Percentiles rank a stretch among this genome's conserved stretches.
These are phyloP conservation scores for Neospermospora avenae DNA, from an alignment of 2,329 filamentous ascomycete genomes.

Conservation along the genomic window DNA sequence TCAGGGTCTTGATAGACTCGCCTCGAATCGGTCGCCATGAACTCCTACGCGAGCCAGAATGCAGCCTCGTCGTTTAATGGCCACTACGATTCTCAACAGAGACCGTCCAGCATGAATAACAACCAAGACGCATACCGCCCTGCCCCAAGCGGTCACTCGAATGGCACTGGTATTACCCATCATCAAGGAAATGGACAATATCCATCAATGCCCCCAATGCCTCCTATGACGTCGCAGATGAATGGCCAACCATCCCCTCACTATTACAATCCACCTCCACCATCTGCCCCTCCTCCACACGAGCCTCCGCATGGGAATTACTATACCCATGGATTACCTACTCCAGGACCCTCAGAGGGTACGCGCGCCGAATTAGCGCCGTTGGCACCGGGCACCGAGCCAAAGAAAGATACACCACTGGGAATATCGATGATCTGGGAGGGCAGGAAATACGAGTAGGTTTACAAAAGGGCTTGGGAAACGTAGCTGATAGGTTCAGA, in stretches of 20 bases:
- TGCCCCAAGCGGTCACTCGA: neutral
- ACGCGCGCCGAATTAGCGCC: constrained; percentile 13
- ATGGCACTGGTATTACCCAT: neutral
- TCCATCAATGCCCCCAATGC: neutral
- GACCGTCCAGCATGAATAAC: neutral
- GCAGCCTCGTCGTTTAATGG: neutral
- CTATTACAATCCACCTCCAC: neutral
- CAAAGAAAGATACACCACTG: constrained; percentile 18
- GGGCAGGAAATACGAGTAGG: constrained; percentile 33
- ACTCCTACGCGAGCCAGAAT: neutral
- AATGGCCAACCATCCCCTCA: neutral
- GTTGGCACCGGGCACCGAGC: constrained; percentile 20
- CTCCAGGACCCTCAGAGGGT: constrained; percentile 18
- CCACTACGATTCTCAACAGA: neutral
- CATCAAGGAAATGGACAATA: neutral
- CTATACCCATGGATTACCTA: constrained; percentile 12
- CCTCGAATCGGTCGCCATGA: neutral
- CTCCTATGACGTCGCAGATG: neutral
- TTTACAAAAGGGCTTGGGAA: neutral
- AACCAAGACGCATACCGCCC: neutral
- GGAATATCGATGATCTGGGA: constrained; percentile 20
- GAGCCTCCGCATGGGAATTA: constrained; percentile 20
- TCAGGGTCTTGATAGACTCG: no score
- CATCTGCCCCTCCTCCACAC: neutral
- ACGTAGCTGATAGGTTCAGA: constrained; percentile 41